Base-by-base conservation (phyloP, 129 eudicot genomes). In the Lactuca sativa region DNA sequence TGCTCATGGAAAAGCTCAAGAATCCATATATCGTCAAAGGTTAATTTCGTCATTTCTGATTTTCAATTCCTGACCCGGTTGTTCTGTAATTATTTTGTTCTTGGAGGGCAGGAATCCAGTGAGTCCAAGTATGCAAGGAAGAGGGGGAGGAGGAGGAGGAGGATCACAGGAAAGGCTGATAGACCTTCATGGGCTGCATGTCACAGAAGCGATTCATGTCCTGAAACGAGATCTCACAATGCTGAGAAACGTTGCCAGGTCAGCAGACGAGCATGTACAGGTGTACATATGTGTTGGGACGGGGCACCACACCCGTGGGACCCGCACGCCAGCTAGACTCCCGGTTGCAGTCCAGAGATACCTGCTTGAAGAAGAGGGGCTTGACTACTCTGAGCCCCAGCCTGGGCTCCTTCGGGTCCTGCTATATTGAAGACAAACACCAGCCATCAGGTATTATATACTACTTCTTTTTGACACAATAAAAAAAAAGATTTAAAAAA, bases 1-100 rank as follows among this genome's bases (percentile, higher is more conserved):
- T 44, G 96, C 96, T 59, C 95, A 92, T 74, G 90, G 80, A 43
- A 86, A 92, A 77, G 96, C 97, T 77, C 96, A 86, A 75, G 97
- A 92, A 73, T 82, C 96, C 44, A 92, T 92, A 40, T 92, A 86
- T 66, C 96, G 82, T 58, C 96, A 84, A 62, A 92, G 96, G 97
- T 88, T 74, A 72, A 76, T 67, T 67, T 64, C 33, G 9, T 43
- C 9, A 21, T 58, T 33, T 57, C 55, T 58, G 36, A 15, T 51
- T 25, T 65, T 48, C 17, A 14, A 57, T 25, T 25, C 30, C 30
- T 25, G 30, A 25, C 30, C 55, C 49, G 15, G 59, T 4, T 5
- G 14, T 51, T 12, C 65, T 65, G 66, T 69, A 68, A 76, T 59
- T 47, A 6, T 69, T 53, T 77, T 4, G 56, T 38, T 53, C 62